phyloP scores from a whole-genome alignment of 345 rosid genomes.

The Moringa oleifera region DNA sequence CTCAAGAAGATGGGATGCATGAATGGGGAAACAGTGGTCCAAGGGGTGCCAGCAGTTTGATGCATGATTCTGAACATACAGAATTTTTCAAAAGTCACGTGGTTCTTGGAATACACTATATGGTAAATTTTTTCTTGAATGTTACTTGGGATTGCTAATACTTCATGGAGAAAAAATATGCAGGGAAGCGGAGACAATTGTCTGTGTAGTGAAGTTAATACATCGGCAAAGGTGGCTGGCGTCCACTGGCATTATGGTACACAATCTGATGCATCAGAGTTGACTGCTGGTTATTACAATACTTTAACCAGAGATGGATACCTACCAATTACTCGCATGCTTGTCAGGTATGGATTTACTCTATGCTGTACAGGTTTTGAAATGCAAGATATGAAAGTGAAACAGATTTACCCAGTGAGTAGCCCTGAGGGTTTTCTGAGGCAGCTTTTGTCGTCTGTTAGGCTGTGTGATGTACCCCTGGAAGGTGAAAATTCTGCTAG shows the following conservation, averaged over 20 bases:
- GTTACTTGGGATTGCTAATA: slow-evolving; percentile 49
- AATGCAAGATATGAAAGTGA: slow-evolving; percentile 36
- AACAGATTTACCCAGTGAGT: slow-evolving; percentile 28
- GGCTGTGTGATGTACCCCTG: slow-evolving; percentile 27
- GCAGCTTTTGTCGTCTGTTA: slow-evolving; percentile 37
- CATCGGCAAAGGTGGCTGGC: slow-evolving; percentile 38
- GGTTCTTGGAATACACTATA: slow-evolving; percentile 42
- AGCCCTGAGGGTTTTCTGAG: slow-evolving; percentile 43
- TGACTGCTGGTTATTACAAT: slow-evolving; percentile 49
- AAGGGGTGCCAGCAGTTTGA: slow-evolving; percentile 27
- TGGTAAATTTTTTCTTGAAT: slow-evolving; percentile 42
- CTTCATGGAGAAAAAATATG: slow-evolving; percentile 46
- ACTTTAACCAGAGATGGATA: slow-evolving; percentile 40
- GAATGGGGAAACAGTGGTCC: slow-evolving; percentile 49
- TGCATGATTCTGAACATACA: slow-evolving; percentile 34
- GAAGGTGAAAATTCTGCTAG: slow-evolving; percentile 40
- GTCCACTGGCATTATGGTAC: slow-evolving; percentile 46
- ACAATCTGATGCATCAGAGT: slow-evolving; percentile 41
- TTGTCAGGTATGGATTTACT: slow-evolving; percentile 32
- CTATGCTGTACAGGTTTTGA: slow-evolving; percentile 41
- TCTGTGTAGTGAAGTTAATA: slow-evolving; percentile 26
- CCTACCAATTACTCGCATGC: slow-evolving; percentile 41
- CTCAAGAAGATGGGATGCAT: slow-evolving; percentile 27
- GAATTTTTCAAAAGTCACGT: slow-evolving; percentile 34
- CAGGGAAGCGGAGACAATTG: slow-evolving; percentile 37